A percentile compares a stretch with the other conserved stretches of the same genome.
phyloP scores from a whole-genome alignment of 1,284 basidiomycete genomes.

The Austroboletus sp. region DNA sequence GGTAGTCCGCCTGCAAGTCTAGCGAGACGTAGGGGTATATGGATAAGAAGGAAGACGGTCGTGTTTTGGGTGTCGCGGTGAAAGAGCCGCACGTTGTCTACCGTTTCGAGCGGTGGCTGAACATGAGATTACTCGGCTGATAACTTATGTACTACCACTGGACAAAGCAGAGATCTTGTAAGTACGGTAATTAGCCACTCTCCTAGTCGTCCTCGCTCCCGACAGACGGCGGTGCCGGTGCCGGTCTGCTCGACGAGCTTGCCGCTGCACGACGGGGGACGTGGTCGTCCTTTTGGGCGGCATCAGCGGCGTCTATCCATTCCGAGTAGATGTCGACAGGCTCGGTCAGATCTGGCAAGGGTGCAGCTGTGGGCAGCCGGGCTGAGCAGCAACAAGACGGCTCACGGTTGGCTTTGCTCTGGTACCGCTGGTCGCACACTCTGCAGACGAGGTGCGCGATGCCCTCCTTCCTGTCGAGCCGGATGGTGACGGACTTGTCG shows the following conservation, averaged over 20 bases:
- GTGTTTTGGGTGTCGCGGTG: conserved; percentile 15
- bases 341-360: conserved; percentile 63
- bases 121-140: conserved; percentile 11
- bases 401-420: conserved; percentile 80
- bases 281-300: conserved; percentile 60
- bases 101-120: conserved; percentile 30
- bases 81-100: conserved; percentile 21
- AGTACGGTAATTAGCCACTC: not conserved
- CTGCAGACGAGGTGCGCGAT: conserved; percentile 70
- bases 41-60: conserved; percentile 8
- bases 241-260: conserved; percentile 49
- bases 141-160: not conserved
- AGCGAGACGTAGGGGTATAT: conserved; percentile 18
- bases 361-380: conserved; percentile 15
- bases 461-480: conserved; percentile 78
- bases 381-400: conserved; percentile 17
- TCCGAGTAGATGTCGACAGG: conserved; percentile 87
- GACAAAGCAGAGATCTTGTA: not conserved
- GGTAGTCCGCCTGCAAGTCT: conserved; percentile 25
- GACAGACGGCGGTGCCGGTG: conserved; percentile 32
- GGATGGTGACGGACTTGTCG: conserved; percentile 81
- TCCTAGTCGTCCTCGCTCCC: conserved; percentile 40
- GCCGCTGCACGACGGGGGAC: conserved; percentile 48
- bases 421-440: conserved; percentile 75
- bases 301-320: conserved; percentile 88